phyloP scores from a whole-genome alignment of 2,329 filamentous ascomycete genomes.

The Microcyclospora tardicrescens region DNA sequence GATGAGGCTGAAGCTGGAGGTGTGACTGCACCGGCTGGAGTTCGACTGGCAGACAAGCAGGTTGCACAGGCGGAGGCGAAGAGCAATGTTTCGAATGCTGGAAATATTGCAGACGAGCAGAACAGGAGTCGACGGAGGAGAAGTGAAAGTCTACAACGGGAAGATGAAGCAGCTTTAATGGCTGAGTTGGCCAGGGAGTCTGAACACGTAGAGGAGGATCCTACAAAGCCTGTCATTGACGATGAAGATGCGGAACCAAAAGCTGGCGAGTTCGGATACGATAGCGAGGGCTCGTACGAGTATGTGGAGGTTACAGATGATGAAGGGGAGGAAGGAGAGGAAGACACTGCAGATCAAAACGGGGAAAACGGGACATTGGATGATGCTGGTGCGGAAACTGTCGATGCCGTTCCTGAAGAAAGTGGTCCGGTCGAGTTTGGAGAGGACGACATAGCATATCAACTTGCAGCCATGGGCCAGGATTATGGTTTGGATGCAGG shows the following conservation, averaged over 20 bases:
- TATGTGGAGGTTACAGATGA: slow-evolving; percentile 59
- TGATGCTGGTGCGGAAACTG: slow-evolving; percentile 50
- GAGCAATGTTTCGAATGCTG: slow-evolving; percentile 1
- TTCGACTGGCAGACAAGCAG: slow-evolving; percentile 20
- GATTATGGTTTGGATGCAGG: slow-evolving; percentile 69
- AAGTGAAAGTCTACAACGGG: slow-evolving; percentile 21
- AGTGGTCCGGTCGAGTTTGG: slow-evolving; percentile 61
- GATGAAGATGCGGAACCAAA: slow-evolving; percentile 28
- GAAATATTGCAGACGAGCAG: slow-evolving; percentile 1
- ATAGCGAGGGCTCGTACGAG: slow-evolving; percentile 59
- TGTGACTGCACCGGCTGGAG: slow-evolving; percentile 33
- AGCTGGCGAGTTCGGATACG: slow-evolving; percentile 31
- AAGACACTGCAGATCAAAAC: slow-evolving; percentile 25
- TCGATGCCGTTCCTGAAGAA: slow-evolving; percentile 35
- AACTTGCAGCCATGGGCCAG: slow-evolving; percentile 77
- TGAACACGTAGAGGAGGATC: slow-evolving; percentile 38
- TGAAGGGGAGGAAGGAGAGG: slow-evolving; percentile 35
- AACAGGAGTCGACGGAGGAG: slow-evolving; percentile 11
- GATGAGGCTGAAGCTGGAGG: slow-evolving; percentile 58
- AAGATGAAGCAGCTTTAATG: slow-evolving; percentile 24
- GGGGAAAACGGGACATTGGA: slow-evolving; percentile 22
- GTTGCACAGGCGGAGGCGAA: slow-evolving; percentile 11
- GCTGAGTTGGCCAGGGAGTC: slow-evolving; percentile 18
- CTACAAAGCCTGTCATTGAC: slow-evolving; percentile 44
- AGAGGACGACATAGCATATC: slow-evolving; percentile 87